These are phyloP conservation scores for Ogataea siamensis DNA, from an alignment of 805 yeast species.

Conservation along the genomic window DNA sequence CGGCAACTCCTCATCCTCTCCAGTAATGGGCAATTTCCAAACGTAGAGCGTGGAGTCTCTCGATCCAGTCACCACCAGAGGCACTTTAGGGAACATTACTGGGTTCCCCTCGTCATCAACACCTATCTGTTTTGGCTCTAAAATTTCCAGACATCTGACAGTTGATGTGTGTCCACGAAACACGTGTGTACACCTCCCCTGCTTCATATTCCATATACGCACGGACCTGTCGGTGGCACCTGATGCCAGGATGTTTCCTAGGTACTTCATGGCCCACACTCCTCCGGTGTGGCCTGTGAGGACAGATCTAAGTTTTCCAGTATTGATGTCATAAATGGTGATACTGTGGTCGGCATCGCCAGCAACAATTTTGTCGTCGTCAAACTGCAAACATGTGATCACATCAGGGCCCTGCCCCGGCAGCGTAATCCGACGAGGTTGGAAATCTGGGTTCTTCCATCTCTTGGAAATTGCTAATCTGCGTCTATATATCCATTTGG, in stretches of 20 bases:
- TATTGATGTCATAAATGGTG: constrained; percentile 72
- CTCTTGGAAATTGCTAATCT: constrained; percentile 56
- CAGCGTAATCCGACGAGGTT: constrained; percentile 65
- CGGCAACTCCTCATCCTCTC: constrained; percentile 36
- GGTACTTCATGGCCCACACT: constrained; percentile 95
- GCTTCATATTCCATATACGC: constrained; percentile 85
- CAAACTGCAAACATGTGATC: constrained; percentile 94
- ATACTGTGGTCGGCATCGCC: constrained; percentile 88
- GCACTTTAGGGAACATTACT: constrained; percentile 56
- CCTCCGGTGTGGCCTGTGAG: constrained; percentile 94
- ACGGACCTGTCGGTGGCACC: constrained; percentile 96
- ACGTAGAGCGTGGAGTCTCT: constrained; percentile 78
- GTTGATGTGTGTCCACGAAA: constrained; percentile 92
- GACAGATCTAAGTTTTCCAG: constrained; percentile 62
- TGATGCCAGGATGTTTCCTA: constrained; percentile 78
- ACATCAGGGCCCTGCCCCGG: constrained; percentile 73
- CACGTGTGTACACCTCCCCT: constrained; percentile 86
- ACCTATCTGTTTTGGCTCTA: constrained; percentile 65
- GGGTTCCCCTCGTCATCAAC: constrained; percentile 57
- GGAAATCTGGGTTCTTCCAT: constrained; percentile 76
- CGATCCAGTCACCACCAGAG: constrained; percentile 78
- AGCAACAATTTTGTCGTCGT: constrained; percentile 83
- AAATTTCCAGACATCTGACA: constrained; percentile 84
- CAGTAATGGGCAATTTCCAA: constrained; percentile 68
- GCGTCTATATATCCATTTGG: constrained; percentile 52